Evolutionary conservation across 2,329 filamentous ascomycete genomes (phyloP).

Genomic region (Xylaria sp.): DNA sequence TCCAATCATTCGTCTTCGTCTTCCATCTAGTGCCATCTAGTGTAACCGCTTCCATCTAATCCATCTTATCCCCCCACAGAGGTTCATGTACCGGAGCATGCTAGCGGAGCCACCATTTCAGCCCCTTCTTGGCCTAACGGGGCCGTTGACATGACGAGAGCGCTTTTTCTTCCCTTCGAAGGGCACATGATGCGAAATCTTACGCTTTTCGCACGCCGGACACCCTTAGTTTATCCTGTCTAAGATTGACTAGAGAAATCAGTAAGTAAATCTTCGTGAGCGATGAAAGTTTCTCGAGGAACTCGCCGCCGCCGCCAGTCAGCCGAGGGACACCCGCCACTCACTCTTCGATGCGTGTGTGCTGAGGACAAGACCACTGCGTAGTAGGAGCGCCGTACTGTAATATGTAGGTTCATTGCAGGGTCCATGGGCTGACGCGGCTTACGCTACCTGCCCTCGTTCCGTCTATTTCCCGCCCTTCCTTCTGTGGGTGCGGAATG

Average conservation of each 20-base stretch:
- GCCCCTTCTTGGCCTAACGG: conserved; percentile 28
- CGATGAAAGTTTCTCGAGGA: background rate
- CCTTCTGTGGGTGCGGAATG: background rate
- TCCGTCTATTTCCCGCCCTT: background rate
- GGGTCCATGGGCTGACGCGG: conserved; percentile 27
- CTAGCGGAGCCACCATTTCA: conserved; percentile 29
- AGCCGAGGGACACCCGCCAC: conserved; percentile 31
- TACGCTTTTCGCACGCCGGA: conserved; percentile 32
- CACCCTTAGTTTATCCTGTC: conserved; percentile 24
- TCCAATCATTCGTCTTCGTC: conserved; percentile 22
- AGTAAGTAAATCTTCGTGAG: background rate
- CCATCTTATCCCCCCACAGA: conserved; percentile 12
- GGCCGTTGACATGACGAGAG: conserved; percentile 10
- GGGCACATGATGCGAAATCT: conserved; percentile 29
- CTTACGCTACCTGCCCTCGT: conserved; percentile 4
- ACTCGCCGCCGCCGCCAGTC: conserved; percentile 25
- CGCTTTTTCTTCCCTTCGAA: background rate
- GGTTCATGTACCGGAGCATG: conserved; percentile 27
- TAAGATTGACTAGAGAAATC: background rate
- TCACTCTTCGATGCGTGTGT: conserved; percentile 3
- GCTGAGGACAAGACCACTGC: too few species aligned
- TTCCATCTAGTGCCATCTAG: background rate
- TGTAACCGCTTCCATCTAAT: background rate
- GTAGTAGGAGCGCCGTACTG: too few species aligned
- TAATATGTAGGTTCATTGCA: conserved; percentile 7